Conservation (phyloP, 2,329 filamentous ascomycete genomes). For the Eurotiales sp. region DNA sequence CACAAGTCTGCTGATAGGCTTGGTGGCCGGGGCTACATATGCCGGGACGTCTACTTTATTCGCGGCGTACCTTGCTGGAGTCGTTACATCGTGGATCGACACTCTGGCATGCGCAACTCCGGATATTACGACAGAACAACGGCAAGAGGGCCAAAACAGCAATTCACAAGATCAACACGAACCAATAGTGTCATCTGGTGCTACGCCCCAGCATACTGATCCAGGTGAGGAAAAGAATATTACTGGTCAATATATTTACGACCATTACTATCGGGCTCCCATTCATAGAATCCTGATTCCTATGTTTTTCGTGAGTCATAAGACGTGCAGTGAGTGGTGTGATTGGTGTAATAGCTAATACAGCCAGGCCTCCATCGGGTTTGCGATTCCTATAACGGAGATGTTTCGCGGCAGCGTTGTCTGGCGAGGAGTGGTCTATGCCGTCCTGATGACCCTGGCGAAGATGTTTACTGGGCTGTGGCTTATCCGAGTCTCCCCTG, state of each 20-base stretch:
- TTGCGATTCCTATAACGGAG: conserved; percentile 69
- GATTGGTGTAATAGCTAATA: conserved; percentile 3
- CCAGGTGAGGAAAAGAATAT: too few species aligned
- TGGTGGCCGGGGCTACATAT: conserved; percentile 50
- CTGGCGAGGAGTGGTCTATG: conserved; percentile 72
- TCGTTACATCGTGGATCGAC: conserved; percentile 51
- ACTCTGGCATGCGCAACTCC: too few species aligned
- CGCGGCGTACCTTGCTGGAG: conserved; percentile 56
- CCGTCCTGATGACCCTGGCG: conserved; percentile 63
- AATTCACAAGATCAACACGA: too few species aligned
- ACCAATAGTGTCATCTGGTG: too few species aligned
- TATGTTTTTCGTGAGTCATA: conserved; percentile 69
- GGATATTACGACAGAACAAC: not conserved
- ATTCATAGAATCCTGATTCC: conserved; percentile 59
- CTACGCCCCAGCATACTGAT: too few species aligned
- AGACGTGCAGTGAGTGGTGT: too few species aligned
- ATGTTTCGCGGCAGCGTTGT: conserved; percentile 63
- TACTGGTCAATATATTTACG: too few species aligned
- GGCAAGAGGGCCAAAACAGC: too few species aligned
- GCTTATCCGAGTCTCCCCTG: conserved; percentile 44
- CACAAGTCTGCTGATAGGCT: conserved; percentile 41
- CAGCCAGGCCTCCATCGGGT: conserved; percentile 59
- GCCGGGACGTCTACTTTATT: conserved; percentile 56
- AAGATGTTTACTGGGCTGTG: conserved; percentile 61
- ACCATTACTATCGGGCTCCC: conserved; percentile 44